Base-by-base conservation (phyloP, 2,329 filamentous ascomycete species). In the Hypoxylon sp. region DNA sequence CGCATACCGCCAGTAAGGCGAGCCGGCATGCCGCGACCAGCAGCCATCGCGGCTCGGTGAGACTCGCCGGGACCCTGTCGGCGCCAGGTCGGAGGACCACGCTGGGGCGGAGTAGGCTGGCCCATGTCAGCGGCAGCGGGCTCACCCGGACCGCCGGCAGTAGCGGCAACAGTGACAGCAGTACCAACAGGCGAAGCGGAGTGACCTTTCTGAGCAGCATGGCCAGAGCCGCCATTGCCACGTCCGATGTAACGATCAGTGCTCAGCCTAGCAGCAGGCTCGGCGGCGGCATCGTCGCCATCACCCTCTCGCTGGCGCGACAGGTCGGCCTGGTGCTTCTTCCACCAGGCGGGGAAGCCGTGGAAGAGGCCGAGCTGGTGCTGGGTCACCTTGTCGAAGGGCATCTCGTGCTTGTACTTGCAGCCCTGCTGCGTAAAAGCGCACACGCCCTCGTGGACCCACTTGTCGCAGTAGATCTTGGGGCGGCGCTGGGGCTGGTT, bases 341-440 rank as follows among this genome's bases (percentile, higher is more conserved):
- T 83, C 79, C 80, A 88, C 85, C 85, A 88, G 13, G 73, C 70
- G 0, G 85, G 85, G n/a, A 83, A 74, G 0, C 85, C 85, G 59
- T 87, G 82, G 63, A 85, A 86, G 1, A 96, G 82, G 0, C 93
- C 93, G 2, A 96, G 80, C 5, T 82, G 79, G 38, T 83, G 77
- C 66, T 96, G 84, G 1, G 86, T 90, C 0, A 79, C 77, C 47
- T 80, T 79, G 63, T 92, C 86, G 21, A 78, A 74, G 0, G 93
- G 93, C 89, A 97, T 96, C 72, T 95, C 90, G 72, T 97, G 93
- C 77, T 92, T 94, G 79, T 87, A 97, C 64, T 88, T 86, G 77
- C 93, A 97, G 0, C 93, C 92, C 69, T 93, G 88, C 72, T 96
- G 91, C 3, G 84, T 87, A 73, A 91, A 97, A 60, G 89, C 89